Evolutionary conservation across 345 rosid genomes (phyloP).

Genomic region (Tarenaya hassleriana): DNA sequence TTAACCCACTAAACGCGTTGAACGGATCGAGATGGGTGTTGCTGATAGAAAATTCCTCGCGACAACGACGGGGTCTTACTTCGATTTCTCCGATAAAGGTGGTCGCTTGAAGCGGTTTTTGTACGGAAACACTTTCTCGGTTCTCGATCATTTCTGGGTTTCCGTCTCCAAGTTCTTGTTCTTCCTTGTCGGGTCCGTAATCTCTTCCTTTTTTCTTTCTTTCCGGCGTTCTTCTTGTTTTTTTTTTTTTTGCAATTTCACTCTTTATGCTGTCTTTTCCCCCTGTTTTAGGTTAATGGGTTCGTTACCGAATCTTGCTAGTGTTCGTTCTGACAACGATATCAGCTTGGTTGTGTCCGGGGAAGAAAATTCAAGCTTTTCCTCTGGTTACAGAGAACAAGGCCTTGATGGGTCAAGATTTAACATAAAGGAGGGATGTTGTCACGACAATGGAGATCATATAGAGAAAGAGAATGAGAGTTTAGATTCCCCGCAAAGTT

Average conservation of each 20-base stretch:
- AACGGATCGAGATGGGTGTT: slow-evolving; percentile 33
- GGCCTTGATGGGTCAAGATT: slow-evolving; percentile 6
- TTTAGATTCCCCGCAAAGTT: slow-evolving; percentile 14
- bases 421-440: background rate
- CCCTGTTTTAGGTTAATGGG: slow-evolving; percentile 2
- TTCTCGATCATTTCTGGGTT: slow-evolving; percentile 37
- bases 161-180: slow-evolving; percentile 41
- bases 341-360: slow-evolving; percentile 18
- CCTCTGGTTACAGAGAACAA: slow-evolving; percentile 16
- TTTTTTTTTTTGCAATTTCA: background rate
- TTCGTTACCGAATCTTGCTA: slow-evolving; percentile 5
- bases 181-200: slow-evolving; percentile 30
- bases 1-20: slow-evolving; percentile 23
- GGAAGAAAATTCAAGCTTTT: slow-evolving; percentile 10
- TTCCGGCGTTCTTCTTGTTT: slow-evolving; percentile 22
- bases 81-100: slow-evolving; percentile 25
- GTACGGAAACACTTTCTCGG: slow-evolving; percentile 31
- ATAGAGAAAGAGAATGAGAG: slow-evolving; percentile 12
- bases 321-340: slow-evolving; percentile 22
- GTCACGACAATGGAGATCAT: background rate
- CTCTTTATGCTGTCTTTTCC: background rate
- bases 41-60: slow-evolving; percentile 20
- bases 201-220: slow-evolving; percentile 21
- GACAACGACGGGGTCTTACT: slow-evolving; percentile 26
- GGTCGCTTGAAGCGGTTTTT: slow-evolving; percentile 28